These are phyloP conservation scores for Hygrophoropsis aurantiaca DNA, from an alignment of 768 basidiomycete species.

Conservation along the genomic window DNA sequence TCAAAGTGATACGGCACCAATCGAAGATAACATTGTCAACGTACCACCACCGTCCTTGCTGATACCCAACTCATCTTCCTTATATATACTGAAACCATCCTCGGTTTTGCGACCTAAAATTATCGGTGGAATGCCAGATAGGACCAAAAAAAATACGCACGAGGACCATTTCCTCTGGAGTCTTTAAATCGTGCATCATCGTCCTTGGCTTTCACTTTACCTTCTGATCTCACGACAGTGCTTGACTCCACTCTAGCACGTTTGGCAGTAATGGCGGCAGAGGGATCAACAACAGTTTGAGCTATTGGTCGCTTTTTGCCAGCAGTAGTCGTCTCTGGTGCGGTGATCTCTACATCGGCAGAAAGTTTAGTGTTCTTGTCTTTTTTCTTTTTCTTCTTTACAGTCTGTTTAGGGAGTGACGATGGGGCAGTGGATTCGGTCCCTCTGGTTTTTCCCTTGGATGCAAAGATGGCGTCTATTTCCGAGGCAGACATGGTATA, in stretches of 20 bases:
- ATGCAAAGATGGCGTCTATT: constrained; percentile 84
- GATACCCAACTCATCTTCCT: constrained; percentile 81
- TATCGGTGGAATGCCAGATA: constrained; percentile 9
- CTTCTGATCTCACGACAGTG: constrained; percentile 10
- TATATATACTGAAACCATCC: constrained; percentile 78
- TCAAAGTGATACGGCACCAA: not conserved
- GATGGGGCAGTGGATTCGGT: constrained; percentile 25
- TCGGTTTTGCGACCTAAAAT: constrained; percentile 69
- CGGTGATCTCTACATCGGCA: not conserved
- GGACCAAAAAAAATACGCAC: constrained; percentile 43
- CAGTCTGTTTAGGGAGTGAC: constrained; percentile 24
- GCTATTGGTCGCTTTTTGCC: constrained; percentile 35
- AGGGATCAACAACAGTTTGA: constrained; percentile 70
- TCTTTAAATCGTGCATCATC: constrained; percentile 62
- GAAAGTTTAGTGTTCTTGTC: not conserved
- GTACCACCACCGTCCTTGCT: constrained; percentile 69
- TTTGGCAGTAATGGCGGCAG: constrained; percentile 36
- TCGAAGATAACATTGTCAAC: constrained; percentile 18
- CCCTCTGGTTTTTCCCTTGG: constrained; percentile 39
- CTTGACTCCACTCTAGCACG: constrained; percentile 33
- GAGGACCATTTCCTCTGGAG: constrained; percentile 69
- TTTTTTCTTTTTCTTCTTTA: constrained; percentile 46
- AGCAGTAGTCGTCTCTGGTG: constrained; percentile 4
- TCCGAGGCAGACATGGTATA: constrained; percentile 56
- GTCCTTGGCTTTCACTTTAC: constrained; percentile 25